Evolutionary conservation across 306 rosid genomes (phyloP).

Genomic region (Ziziphus jujuba): DNA sequence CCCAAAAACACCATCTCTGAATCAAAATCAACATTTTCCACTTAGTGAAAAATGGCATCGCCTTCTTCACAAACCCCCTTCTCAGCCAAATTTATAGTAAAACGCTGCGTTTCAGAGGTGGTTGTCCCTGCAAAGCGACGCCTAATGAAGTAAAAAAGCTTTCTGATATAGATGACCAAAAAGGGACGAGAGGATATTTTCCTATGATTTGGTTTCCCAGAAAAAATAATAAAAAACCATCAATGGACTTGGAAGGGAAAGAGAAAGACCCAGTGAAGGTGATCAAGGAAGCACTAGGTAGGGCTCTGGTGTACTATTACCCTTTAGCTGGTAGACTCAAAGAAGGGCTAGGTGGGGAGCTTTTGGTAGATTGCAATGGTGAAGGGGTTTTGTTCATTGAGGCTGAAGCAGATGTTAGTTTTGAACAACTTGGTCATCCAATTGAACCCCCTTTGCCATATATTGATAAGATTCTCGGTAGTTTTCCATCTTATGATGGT

Average conservation of each 20-base stretch:
- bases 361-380: slow-evolving; percentile 28
- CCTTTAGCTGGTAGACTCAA: slow-evolving; percentile 12
- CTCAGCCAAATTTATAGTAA: neutral
- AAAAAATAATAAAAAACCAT: neutral
- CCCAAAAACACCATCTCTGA: no score
- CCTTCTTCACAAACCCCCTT: neutral
- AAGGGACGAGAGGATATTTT: neutral
- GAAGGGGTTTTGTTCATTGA: no score
- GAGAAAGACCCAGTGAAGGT: slow-evolving; percentile 1
- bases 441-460: slow-evolving; percentile 25
- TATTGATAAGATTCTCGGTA: slow-evolving; percentile 24
- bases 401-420: slow-evolving; percentile 9
- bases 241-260: no score
- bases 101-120: neutral
- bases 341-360: no score
- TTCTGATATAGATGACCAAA: slow-evolving; percentile 2
- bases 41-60: no score
- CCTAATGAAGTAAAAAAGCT: neutral
- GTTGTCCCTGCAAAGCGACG: slow-evolving; percentile 2
- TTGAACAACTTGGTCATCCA: slow-evolving; percentile 18
- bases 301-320: slow-evolving; percentile 2
- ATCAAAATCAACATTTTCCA: no score
- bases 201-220: neutral
- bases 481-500: slow-evolving; percentile 3
- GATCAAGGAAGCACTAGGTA: neutral